Evolutionary conservation across 208 protist genomes (phyloP).

Genomic region (Acanthamoeba sp.): DNA sequence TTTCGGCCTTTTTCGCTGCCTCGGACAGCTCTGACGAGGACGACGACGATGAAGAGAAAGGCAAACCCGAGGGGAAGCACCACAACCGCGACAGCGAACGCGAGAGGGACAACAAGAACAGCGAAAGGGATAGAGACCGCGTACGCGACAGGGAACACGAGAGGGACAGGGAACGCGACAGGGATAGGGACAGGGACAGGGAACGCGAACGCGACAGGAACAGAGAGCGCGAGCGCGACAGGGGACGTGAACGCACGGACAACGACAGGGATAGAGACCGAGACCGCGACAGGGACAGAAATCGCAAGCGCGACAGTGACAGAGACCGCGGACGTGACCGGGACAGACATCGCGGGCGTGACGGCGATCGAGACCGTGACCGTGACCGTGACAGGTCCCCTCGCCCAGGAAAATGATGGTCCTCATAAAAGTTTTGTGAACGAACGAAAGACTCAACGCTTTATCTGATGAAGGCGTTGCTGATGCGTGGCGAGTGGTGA

Average conservation of each 20-base stretch:
- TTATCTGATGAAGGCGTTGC: too few relatives aligned
- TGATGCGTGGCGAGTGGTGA: too few relatives aligned
- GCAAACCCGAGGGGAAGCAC: not conserved
- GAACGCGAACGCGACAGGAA: not conserved
- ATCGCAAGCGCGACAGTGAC: not conserved
- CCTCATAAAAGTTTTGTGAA: too few relatives aligned
- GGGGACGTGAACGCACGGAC: not conserved
- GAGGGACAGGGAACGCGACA: not conserved
- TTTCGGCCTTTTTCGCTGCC: conserved; percentile 25
- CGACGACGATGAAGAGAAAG: not conserved
- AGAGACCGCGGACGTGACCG: not conserved
- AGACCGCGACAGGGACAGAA: not conserved
- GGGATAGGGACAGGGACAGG: not conserved
- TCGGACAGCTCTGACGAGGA: not conserved
- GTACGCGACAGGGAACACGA: not conserved
- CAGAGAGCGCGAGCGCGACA: not conserved
- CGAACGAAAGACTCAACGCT: too few relatives aligned
- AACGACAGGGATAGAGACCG: not conserved
- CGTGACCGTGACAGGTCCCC: too few relatives aligned
- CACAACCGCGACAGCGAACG: not conserved
- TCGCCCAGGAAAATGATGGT: too few relatives aligned
- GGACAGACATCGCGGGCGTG: too few relatives aligned
- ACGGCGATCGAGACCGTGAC: too few relatives aligned
- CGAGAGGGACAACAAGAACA: not conserved
- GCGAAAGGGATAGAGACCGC: not conserved